These are phyloP conservation scores for Selaginella tamariscina DNA, from an alignment of 75 land plant species.

Conservation along the genomic window DNA sequence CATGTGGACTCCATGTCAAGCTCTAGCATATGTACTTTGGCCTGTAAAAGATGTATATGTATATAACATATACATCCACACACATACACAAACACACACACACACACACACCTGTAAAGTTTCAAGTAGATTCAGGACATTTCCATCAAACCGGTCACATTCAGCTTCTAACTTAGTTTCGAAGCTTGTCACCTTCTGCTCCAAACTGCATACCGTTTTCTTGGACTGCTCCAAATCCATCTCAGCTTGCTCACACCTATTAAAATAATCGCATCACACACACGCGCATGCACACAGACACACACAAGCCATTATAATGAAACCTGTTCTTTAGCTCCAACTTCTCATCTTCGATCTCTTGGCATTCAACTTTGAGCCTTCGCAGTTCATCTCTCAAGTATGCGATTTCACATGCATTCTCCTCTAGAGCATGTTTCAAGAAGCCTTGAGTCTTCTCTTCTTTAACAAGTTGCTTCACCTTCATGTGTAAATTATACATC, in stretches of 20 bases:
- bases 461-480: no score
- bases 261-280: no score
- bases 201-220: not conserved
- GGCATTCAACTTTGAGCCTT: not conserved
- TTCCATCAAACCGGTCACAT: no score
- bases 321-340: no score
- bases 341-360: not conserved
- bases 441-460: not conserved
- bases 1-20: not conserved
- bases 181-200: not conserved
- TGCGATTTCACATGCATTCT: not conserved
- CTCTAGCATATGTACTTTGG: not conserved
- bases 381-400: not conserved
- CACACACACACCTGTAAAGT: no score
- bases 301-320: no score
- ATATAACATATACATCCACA: no score
- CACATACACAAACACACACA: no score
- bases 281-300: no score
- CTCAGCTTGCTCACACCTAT: no score
- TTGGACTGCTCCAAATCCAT: not conserved
- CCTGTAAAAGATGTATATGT: not conserved
- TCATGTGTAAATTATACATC: no score
- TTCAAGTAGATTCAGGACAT: no score
- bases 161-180: not conserved
- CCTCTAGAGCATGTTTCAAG: not conserved